Conservation (phyloP, 768 basidiomycete genomes). For the Multifurca ochricompacta region DNA sequence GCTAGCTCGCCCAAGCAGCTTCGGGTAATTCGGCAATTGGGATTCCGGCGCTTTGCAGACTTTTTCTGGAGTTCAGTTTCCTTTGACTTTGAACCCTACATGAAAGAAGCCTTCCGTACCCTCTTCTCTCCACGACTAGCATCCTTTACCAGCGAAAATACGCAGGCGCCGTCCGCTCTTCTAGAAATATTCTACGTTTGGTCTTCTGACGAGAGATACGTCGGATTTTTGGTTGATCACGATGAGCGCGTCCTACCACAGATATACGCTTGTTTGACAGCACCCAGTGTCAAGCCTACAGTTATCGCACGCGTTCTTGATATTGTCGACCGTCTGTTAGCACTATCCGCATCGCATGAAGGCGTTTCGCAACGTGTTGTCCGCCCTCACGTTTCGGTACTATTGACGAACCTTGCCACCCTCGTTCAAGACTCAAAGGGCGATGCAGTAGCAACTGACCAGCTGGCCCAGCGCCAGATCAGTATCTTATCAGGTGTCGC, state of each 20-base stretch:
- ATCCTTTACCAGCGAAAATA: constrained; percentile 73
- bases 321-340: constrained; percentile 66
- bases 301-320: constrained; percentile 81
- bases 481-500: constrained; percentile 73
- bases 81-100: constrained; percentile 71
- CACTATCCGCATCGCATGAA: constrained; percentile 43
- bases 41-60: constrained; percentile 78
- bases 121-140: constrained; percentile 81
- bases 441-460: constrained; percentile 42
- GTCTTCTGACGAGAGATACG: constrained; percentile 51
- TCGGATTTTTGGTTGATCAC: constrained; percentile 59
- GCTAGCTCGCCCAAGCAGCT: constrained; percentile 21
- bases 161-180: constrained; percentile 82
- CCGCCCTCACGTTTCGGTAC: constrained; percentile 58
- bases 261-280: constrained; percentile 74
- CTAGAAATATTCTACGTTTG: constrained; percentile 80
- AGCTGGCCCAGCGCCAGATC: constrained; percentile 76
- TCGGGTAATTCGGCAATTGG: constrained; percentile 70
- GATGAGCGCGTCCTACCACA: constrained; percentile 65
- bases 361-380: constrained; percentile 46
- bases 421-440: constrained; percentile 60
- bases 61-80: constrained; percentile 70
- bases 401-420: constrained; percentile 64
- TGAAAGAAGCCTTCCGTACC: constrained; percentile 54
- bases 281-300: constrained; percentile 76